Conservation (phyloP, 2,329 filamentous ascomycete genomes). For the Fusarium udum region DNA sequence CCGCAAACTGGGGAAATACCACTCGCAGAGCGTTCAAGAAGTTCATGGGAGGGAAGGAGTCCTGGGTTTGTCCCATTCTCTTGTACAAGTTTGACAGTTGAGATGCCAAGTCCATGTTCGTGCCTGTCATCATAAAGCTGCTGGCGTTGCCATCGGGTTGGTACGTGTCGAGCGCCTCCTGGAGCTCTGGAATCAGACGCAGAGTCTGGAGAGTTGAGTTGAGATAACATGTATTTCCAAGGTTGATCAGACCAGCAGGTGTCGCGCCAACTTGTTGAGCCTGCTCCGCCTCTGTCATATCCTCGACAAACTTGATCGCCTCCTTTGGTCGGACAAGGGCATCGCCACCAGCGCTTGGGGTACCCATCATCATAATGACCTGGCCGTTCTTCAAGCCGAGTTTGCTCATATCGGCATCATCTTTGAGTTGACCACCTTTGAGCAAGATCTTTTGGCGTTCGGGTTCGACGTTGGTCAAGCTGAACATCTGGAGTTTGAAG, state of each 20-base stretch:
- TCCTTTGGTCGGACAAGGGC: constrained; percentile 79
- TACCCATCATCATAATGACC: constrained; percentile 96
- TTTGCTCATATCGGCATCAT: constrained; percentile 87
- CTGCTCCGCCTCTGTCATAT: constrained; percentile 95
- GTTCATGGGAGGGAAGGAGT: constrained; percentile 82
- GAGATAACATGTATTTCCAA: constrained; percentile 98
- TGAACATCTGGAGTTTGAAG: constrained; percentile 96
- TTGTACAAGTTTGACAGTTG: constrained; percentile 86
- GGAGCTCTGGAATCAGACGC: constrained; percentile 88
- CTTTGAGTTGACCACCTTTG: constrained; percentile 93
- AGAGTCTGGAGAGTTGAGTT: constrained; percentile 97
- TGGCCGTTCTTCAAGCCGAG: constrained; percentile 88
- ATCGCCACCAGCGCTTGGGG: constrained; percentile 73
- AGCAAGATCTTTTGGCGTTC: constrained; percentile 95
- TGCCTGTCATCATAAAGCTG: constrained; percentile 51
- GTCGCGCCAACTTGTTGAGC: constrained; percentile 84
- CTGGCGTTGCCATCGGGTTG: constrained; percentile 54
- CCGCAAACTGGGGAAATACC: constrained; percentile 91
- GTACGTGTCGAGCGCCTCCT: constrained; percentile 76
- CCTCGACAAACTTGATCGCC: constrained; percentile 88
- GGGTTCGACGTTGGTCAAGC: constrained; percentile 93
- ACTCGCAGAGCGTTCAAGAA: constrained; percentile 84
- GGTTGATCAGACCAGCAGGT: constrained; percentile 87
- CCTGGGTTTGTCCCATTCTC: constrained; percentile 88
- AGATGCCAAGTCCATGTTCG: constrained; percentile 72